Evolutionary conservation across 2,329 filamentous ascomycete genomes (phyloP).

Genomic region (Claviceps digitariae): DNA sequence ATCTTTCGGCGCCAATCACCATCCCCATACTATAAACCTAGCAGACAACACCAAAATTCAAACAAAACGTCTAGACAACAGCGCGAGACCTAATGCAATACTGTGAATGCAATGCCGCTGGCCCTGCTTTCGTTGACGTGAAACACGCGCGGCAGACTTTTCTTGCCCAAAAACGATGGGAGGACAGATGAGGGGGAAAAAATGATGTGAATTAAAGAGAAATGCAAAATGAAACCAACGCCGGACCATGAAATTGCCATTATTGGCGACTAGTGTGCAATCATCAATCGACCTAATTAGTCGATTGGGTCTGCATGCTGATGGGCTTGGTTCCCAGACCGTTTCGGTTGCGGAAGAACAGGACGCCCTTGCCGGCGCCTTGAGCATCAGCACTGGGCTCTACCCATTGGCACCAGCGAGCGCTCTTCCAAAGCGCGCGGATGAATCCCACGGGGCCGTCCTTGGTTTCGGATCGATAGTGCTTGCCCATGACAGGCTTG

Average conservation of each 20-base stretch:
- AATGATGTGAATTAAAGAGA: background rate
- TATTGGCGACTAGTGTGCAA: background rate
- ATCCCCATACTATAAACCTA: background rate
- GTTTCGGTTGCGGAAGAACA: conserved; percentile 95
- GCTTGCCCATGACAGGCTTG: conserved; percentile 84
- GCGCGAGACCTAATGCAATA: too few relatives aligned
- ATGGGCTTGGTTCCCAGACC: conserved; percentile 51
- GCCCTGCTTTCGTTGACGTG: background rate
- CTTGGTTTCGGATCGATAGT: conserved; percentile 76
- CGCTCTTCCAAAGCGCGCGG: conserved; percentile 64
- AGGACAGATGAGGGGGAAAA: background rate
- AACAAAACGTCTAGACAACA: too few relatives aligned
- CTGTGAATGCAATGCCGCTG: background rate
- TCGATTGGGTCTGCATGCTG: conserved; percentile 10
- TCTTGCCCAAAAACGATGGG: too few relatives aligned
- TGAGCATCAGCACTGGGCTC: conserved; percentile 74
- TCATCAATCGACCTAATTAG: background rate
- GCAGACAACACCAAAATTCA: background rate
- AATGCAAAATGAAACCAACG: conserved; percentile 2
- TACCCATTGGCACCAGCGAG: conserved; percentile 91
- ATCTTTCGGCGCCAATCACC: background rate
- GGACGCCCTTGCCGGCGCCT: conserved; percentile 68
- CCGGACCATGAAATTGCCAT: background rate
- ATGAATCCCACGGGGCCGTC: conserved; percentile 76
- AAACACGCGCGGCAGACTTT: background rate